These are phyloP conservation scores for Dendrocalamus latiflorus DNA, from an alignment of 202 grass and related monocot genomes.

Conservation along the genomic window DNA sequence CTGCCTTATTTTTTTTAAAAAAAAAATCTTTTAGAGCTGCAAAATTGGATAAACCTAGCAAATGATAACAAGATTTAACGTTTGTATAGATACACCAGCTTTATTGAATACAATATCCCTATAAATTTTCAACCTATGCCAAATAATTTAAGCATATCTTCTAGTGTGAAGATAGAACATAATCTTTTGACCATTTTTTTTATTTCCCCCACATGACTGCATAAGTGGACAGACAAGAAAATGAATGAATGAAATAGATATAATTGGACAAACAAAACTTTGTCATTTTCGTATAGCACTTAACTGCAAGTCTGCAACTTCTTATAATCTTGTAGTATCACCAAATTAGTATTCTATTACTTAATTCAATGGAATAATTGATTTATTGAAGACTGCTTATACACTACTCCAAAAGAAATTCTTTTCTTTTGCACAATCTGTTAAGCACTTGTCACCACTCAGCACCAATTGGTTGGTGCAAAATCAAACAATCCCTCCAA, in stretches of 20 bases:
- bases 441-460: neutral
- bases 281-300: neutral
- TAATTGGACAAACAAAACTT: neutral
- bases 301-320: neutral
- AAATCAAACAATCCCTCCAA: neutral
- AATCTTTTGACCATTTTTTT: neutral
- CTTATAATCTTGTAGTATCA: neutral
- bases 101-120: neutral
- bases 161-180: neutral
- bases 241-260: neutral
- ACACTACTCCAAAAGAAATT: neutral
- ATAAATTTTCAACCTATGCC: neutral
- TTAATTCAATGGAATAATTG: neutral
- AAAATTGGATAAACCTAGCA: neutral
- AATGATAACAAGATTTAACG: neutral
- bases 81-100: neutral
- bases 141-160: neutral
- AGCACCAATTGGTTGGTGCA: neutral
- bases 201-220: neutral
- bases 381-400: neutral
- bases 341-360: neutral
- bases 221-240: neutral
- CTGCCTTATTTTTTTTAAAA: neutral
- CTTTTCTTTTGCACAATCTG: neutral
- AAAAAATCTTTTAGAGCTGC: neutral